phyloP scores from a whole-genome alignment of 805 yeast genomes.

The Sugiyamaella lignohabitans region DNA sequence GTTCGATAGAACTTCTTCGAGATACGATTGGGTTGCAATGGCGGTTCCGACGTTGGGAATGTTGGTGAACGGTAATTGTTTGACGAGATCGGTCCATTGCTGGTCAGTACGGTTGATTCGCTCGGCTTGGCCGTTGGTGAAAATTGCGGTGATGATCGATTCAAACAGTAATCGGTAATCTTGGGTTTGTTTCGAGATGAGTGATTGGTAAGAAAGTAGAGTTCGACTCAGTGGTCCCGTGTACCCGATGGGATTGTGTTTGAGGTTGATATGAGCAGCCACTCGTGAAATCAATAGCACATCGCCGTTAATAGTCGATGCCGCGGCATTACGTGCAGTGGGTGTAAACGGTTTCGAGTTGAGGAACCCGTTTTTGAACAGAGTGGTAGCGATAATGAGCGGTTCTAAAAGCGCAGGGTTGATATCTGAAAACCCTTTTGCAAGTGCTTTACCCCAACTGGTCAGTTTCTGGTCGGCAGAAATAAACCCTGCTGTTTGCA shows the following conservation, averaged over 20 bases:
- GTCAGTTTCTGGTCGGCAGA: conserved; percentile 39
- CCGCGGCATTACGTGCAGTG: conserved; percentile 38
- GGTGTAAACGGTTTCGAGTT: conserved; percentile 31
- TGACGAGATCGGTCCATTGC: conserved; percentile 55
- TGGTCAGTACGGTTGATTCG: conserved; percentile 40
- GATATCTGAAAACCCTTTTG: conserved; percentile 20
- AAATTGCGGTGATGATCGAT: conserved; percentile 39
- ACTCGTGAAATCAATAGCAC: conserved; percentile 44
- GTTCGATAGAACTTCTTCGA: conserved; percentile 33
- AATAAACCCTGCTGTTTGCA: conserved; percentile 45
- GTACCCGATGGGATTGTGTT: conserved; percentile 49
- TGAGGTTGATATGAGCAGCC: conserved; percentile 40
- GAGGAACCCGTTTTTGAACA: conserved; percentile 20
- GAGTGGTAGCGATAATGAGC: conserved; percentile 23
- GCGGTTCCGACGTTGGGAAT: conserved; percentile 61
- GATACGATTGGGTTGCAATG: conserved; percentile 48
- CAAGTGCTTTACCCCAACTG: conserved; percentile 47
- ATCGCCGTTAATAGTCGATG: conserved; percentile 28
- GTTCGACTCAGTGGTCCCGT: conserved; percentile 67
- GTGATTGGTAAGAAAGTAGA: conserved; percentile 60
- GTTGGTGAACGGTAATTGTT: conserved; percentile 55
- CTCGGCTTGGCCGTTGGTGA: conserved; percentile 47
- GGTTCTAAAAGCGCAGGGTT: conserved; percentile 16
- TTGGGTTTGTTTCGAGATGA: conserved; percentile 46
- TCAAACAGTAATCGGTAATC: conserved; percentile 52